A percentile compares a stretch with the other conserved stretches of the same genome.
These are phyloP conservation scores for Sphagnum tenellum DNA, from an alignment of 225 moss, liverwort and hornwort genomes.

Conservation along the genomic window DNA sequence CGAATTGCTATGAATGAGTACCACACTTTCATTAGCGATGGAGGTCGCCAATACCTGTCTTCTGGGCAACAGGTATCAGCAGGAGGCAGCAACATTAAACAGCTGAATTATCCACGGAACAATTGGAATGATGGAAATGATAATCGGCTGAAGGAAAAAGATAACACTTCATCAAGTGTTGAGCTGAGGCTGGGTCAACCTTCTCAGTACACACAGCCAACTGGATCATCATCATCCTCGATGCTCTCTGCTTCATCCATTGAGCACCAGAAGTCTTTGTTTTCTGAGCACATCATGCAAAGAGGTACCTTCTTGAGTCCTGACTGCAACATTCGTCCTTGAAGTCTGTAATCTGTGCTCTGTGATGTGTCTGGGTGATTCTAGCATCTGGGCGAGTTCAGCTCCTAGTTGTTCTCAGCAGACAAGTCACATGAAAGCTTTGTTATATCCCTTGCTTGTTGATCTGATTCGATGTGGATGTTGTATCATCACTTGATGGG, in stretches of 20 bases:
- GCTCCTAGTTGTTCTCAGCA: too few relatives aligned
- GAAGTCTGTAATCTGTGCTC: too few relatives aligned
- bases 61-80: conserved; percentile 29
- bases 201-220: conserved; percentile 69
- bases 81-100: conserved; percentile 36
- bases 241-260: conserved; percentile 30
- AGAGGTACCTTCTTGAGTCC: conserved; percentile 32
- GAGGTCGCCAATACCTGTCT: conserved; percentile 44
- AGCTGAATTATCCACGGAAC: conserved; percentile 14
- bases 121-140: conserved; percentile 45
- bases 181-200: conserved; percentile 94
- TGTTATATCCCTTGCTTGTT: too few relatives aligned
- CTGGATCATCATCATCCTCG: conserved; percentile 42
- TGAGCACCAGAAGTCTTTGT: conserved; percentile 34
- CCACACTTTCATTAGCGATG: conserved; percentile 46
- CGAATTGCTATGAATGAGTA: conserved; percentile 39
- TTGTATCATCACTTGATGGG: too few relatives aligned
- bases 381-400: too few relatives aligned
- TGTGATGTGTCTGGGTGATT: too few relatives aligned
- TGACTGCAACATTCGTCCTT: too few relatives aligned
- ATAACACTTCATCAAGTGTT: conserved; percentile 59
- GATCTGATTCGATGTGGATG: too few relatives aligned
- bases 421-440: too few relatives aligned
- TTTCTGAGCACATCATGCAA: conserved; percentile 46
- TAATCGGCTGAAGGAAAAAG: conserved; percentile 43